Base-by-base conservation (phyloP, 2,329 filamentous ascomycete genomes). In the Fusarium longipes region DNA sequence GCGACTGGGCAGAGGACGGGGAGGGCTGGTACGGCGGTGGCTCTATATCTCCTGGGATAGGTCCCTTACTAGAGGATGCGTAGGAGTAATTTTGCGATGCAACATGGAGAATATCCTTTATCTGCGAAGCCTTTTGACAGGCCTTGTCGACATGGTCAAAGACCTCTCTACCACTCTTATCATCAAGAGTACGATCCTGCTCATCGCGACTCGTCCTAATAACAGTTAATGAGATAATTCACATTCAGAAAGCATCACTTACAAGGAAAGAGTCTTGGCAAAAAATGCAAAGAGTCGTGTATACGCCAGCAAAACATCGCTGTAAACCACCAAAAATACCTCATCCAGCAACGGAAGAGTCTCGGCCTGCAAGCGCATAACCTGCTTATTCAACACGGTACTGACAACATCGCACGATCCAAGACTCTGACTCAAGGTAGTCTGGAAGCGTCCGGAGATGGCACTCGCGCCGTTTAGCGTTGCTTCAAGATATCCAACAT, bases 361-460 rank as follows among this genome's bases (percentile, higher is more conserved):
- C 20, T 72, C 67, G 0, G 68, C 54, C 30, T 74, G 72, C 48
- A 80, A 56, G 6, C 76, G 70, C 72, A 76, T 73, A 1, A 77
- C 50, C 70, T 80, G 77, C 63, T 79, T 79, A 38, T 75, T 74
- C 35, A 79, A 45, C 17, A 68, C 68, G 2, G 74, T 77, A 20
- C 68, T 64, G 6, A 71, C 64, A 6, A 57, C 66, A 58, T 78
- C 76, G 44, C 77, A 79, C 7, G 65, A 70, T 22, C 59, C 61
- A 2, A 80, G 62, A 11, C 67, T 71, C 14, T 71, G 65, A 49
- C 68, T 70, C 24, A 79, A 51, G 10, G 71, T 65, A 0, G 63
- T 68, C 48, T 78, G 78, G 35, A 79, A 38, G 6, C 57, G 59
- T n/a, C 57, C 56, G 6, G 78, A 78, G 42, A 79, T 74, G 25